Evolutionary conservation across 805 yeast genomes (phyloP).

Genomic region (Metschnikowia kofuensis): DNA sequence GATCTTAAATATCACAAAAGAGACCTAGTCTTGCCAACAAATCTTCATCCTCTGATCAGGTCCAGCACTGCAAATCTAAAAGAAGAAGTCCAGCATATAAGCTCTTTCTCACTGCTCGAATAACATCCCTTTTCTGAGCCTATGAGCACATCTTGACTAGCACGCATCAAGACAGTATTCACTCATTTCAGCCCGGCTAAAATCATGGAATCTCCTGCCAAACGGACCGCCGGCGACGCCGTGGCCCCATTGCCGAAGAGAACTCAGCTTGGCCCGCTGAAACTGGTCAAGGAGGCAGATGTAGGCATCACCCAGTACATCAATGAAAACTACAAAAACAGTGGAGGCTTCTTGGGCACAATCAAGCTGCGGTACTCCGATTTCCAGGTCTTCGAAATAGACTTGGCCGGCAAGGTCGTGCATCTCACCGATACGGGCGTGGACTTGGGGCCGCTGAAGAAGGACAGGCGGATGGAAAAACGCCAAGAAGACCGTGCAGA

Average conservation of each 20-base stretch:
- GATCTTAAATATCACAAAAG: no score
- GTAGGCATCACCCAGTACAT: constrained; percentile 85
- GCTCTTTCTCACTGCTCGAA: no score
- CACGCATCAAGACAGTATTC: constrained; percentile 1
- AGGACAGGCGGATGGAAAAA: constrained; percentile 46
- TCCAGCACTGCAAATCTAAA: no score
- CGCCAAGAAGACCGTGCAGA: constrained; percentile 38
- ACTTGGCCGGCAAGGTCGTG: constrained; percentile 61
- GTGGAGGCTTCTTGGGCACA: constrained; percentile 68
- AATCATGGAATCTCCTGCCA: not conserved
- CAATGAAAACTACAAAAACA: constrained; percentile 38
- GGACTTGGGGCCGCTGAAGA: constrained; percentile 41
- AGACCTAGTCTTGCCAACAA: no score
- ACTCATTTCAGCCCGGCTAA: not conserved
- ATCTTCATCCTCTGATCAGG: no score
- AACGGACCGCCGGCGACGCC: not conserved
- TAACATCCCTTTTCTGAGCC: not conserved
- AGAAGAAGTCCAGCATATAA: no score
- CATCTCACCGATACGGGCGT: constrained; percentile 76
- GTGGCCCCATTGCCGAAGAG: constrained; percentile 2
- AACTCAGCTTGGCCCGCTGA: constrained; percentile 6
- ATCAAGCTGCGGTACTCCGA: constrained; percentile 91
- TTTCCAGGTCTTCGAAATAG: constrained; percentile 89
- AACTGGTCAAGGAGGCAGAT: constrained; percentile 61
- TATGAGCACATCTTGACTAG: constrained; percentile 9